Percentiles rank a stretch among this genome's conserved stretches.
Evolutionary conservation across 148 eudicot species (phyloP).

Genomic region (Rhododendron ferrugineum): DNA sequence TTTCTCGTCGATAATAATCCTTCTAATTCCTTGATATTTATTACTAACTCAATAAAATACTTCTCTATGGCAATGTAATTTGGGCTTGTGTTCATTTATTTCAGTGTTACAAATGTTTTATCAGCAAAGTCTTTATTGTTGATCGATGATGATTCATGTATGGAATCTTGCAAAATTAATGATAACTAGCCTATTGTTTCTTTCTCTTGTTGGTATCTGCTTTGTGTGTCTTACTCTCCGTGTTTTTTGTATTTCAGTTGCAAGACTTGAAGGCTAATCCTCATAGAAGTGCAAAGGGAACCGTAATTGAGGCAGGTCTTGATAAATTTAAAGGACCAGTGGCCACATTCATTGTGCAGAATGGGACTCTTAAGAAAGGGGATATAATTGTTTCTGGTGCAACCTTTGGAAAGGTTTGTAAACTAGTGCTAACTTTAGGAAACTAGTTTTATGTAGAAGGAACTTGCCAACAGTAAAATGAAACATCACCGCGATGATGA

Average conservation of each 20-base stretch:
- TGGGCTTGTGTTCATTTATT: not conserved
- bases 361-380: conserved; percentile 88
- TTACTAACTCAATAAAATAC: not conserved
- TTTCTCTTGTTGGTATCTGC: conserved; percentile 3
- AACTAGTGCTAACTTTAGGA: not conserved
- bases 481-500: not conserved
- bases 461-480: not conserved
- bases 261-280: conserved; percentile 99
- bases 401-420: conserved; percentile 91
- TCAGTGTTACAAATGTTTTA: not conserved
- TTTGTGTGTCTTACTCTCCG: conserved; percentile 4
- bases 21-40: not conserved
- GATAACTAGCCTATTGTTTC: not conserved
- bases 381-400: conserved; percentile 84
- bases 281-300: conserved; percentile 82
- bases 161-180: not conserved
- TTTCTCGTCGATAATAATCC: not conserved
- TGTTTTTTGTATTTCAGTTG: conserved; percentile 39
- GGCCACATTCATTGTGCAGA: conserved; percentile 94
- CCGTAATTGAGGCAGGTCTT: conserved; percentile 95
- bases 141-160: not conserved
- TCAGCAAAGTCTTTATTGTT: not conserved
- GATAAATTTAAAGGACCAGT: conserved; percentile 89
- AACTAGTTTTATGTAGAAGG: not conserved
- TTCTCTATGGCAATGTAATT: not conserved